phyloP scores from a whole-genome alignment of 495 filamentous ascomycete species.

The Hyphodiscus hymeniophilus region DNA sequence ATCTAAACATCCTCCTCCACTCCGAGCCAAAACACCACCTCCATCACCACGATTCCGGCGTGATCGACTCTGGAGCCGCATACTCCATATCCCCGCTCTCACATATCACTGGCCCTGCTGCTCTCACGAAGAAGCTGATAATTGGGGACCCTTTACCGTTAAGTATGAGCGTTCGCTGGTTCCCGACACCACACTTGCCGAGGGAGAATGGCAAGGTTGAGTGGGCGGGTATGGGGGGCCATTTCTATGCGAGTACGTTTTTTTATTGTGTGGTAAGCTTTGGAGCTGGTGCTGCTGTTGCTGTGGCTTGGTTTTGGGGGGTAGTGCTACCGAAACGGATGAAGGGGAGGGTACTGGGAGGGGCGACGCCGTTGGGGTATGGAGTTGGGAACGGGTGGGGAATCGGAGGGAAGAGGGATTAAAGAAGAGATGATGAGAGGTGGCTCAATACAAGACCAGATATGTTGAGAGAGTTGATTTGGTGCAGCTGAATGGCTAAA shows the following conservation, averaged over 20 bases:
- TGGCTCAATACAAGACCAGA: no score
- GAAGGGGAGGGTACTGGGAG: slow-evolving; percentile 39
- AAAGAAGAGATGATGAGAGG: neutral
- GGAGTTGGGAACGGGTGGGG: slow-evolving; percentile 48
- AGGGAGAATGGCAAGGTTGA: slow-evolving; percentile 42
- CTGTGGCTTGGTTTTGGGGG: slow-evolving; percentile 54
- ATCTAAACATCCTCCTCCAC: slow-evolving; percentile 81
- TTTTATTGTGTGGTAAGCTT: slow-evolving; percentile 56
- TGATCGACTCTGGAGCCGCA: slow-evolving; percentile 75
- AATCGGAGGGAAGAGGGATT: slow-evolving; percentile 32
- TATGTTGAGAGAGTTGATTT: neutral
- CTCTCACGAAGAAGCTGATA: slow-evolving; percentile 52
- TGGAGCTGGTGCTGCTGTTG: slow-evolving; percentile 42
- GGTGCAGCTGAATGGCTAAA: neutral
- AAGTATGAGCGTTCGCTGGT: slow-evolving; percentile 77
- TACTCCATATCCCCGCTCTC: slow-evolving; percentile 70
- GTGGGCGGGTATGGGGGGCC: slow-evolving; percentile 56
- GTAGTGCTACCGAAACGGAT: slow-evolving; percentile 48
- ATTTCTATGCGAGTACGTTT: slow-evolving; percentile 57
- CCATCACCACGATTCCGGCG: slow-evolving; percentile 52
- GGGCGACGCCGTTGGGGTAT: slow-evolving; percentile 44
- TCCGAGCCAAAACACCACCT: slow-evolving; percentile 49
- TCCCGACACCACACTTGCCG: slow-evolving; percentile 62
- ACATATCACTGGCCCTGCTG: slow-evolving; percentile 42
- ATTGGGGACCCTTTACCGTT: slow-evolving; percentile 83